phyloP scores from a whole-genome alignment of 441 rosid species.

The Populus tomentosa region DNA sequence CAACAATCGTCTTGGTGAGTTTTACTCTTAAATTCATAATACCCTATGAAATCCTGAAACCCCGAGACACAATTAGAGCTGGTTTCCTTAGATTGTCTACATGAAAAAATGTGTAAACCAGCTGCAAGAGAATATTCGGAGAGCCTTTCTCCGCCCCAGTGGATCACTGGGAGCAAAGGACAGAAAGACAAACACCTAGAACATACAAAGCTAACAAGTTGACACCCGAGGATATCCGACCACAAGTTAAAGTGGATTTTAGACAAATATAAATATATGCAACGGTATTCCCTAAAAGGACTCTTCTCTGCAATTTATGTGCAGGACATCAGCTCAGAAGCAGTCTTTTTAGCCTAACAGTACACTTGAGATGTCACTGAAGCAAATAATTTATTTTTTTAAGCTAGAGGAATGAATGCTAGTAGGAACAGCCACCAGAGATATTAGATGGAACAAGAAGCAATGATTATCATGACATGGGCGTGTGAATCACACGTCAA shows the following conservation, averaged over 20 bases:
- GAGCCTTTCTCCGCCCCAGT: neutral
- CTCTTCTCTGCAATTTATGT: neutral
- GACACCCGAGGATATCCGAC: neutral
- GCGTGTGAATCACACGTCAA: too few relatives aligned
- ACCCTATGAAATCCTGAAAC: constrained; percentile 67
- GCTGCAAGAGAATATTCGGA: neutral
- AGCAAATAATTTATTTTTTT: neutral
- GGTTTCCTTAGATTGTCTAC: neutral
- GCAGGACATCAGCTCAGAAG: neutral
- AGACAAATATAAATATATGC: neutral
- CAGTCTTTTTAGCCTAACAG: neutral
- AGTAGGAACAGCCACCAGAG: neutral
- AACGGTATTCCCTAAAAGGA: neutral
- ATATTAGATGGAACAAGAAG: neutral
- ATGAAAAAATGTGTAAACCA: neutral
- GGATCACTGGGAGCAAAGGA: neutral
- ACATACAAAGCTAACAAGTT: neutral
- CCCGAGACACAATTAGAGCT: neutral
- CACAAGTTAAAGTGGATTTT: neutral
- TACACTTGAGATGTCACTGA: neutral
- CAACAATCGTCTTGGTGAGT: constrained; percentile 84
- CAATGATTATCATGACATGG: neutral
- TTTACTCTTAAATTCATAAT: constrained; percentile 77
- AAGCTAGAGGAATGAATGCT: neutral
- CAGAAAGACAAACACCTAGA: neutral